Evolutionary conservation across 495 filamentous ascomycete genomes (phyloP), one percentile per base, ranked within the genome.

Genomic region (Rusavskia elegans): DNA sequence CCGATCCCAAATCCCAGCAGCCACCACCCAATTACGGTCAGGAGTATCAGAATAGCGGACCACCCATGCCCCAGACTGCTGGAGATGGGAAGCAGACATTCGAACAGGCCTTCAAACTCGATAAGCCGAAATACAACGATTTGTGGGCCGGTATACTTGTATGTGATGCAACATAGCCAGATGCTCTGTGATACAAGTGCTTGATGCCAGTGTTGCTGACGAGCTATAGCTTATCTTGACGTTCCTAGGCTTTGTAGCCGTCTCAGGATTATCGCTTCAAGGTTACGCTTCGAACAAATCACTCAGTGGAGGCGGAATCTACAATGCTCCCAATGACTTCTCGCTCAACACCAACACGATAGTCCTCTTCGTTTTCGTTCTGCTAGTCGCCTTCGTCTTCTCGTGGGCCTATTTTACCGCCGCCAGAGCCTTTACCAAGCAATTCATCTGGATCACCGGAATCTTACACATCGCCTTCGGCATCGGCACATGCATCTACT

Each of bases 371-470:
- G 71, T 74, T 11, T 89, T 94, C 63, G 75, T 85, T 4, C 73
- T 94, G 1, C 71, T 66, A 23, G 72, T 85, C 39, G 83, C 87
- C 6, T 73, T 89, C 17, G 74, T 83, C 2, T 70, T 93, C 23
- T 87, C 84, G 29, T 85, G 77, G 62, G 72, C 63, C 16, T 95
- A 95, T 61, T 81, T 94, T 55, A 73, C 80, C 60, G 65, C 82
- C 11, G 87, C 86, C 37, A 79, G 90, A 42, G 70, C 74, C 49
- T 94, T 90, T 55, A 89, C 89, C 5, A 94, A 94, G 62, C 78
- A 87, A 57, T 87, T 90, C 56, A 89, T 96, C 59, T 95, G 86
- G 84, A 80, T 82, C 49, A 93, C 89, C 1, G 79, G 80, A 19
- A 80, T 84, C 48, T 54, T 83, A 41, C 81, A 86, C 52, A 79